These are phyloP conservation scores for Sporothrix sp. DNA, from an alignment of 2,329 filamentous ascomycete genomes.

Conservation along the genomic window DNA sequence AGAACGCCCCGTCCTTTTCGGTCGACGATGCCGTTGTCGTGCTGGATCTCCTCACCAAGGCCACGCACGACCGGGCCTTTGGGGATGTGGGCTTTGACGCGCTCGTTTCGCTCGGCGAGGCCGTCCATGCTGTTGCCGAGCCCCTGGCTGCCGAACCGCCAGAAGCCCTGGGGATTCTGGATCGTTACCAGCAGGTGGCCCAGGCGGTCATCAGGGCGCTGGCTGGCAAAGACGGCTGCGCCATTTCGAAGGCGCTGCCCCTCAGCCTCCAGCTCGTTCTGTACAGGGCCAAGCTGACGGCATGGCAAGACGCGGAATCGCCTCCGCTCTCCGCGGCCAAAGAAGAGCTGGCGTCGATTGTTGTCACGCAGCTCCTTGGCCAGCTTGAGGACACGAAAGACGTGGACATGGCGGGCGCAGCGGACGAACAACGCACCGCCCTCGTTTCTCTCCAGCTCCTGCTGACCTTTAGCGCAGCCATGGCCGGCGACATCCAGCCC, in stretches of 20 bases:
- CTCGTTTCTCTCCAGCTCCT: conserved; percentile 15
- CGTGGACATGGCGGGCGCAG: background rate
- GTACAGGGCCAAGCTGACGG: background rate
- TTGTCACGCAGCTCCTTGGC: conserved; percentile 3
- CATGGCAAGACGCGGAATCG: background rate
- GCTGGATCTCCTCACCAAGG: conserved; percentile 37
- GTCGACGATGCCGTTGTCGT: conserved; percentile 26
- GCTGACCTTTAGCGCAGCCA: conserved; percentile 19
- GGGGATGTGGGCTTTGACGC: conserved; percentile 31
- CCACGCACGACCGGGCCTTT: conserved; percentile 43
- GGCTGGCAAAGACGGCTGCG: background rate
- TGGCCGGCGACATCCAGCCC: conserved; percentile 15
- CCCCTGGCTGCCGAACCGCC: background rate
- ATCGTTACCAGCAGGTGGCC: conserved; percentile 8
- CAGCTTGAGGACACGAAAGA: conserved; percentile 7
- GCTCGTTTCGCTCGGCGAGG: conserved; percentile 25
- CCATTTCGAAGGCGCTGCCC: background rate
- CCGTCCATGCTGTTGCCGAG: background rate
- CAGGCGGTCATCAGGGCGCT: background rate
- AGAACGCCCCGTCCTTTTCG: background rate
- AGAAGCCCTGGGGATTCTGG: conserved; percentile 6
- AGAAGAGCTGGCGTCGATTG: background rate
- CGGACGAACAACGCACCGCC: background rate
- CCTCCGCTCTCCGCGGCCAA: background rate
- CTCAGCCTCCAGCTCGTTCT: conserved; percentile 2